Conservation (phyloP, 1,284 basidiomycete species). For the Pisolithus thermaeus region DNA sequence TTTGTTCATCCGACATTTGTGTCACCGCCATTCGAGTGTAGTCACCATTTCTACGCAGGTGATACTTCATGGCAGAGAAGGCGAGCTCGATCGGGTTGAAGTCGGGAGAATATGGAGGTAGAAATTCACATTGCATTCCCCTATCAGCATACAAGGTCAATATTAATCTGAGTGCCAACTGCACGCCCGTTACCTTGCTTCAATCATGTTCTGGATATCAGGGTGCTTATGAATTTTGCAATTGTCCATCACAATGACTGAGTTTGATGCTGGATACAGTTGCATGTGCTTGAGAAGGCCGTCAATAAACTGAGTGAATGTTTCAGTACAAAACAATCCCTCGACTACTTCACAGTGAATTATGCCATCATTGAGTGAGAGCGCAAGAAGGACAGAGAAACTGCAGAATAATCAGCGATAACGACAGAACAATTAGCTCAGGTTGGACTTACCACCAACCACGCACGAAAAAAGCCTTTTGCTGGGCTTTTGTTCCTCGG, state of each 20-base stretch:
- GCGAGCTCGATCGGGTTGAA: too few relatives aligned
- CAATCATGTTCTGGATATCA: background rate
- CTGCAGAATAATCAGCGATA: background rate
- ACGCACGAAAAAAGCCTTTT: conserved; percentile 15
- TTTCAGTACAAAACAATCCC: conserved; percentile 9
- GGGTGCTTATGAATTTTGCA: conserved; percentile 9
- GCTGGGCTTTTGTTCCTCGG: too few relatives aligned
- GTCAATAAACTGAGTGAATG: conserved; percentile 14
- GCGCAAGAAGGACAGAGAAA: conserved; percentile 19
- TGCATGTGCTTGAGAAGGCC: conserved; percentile 30
- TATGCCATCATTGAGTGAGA: conserved; percentile 21
- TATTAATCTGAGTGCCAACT: too few relatives aligned
- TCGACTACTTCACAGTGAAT: conserved; percentile 23
- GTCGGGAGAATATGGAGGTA: too few relatives aligned
- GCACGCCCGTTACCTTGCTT: too few relatives aligned
- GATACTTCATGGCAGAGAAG: too few relatives aligned
- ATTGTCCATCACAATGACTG: conserved; percentile 13
- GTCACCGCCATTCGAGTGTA: too few relatives aligned
- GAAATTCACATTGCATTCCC: too few relatives aligned
- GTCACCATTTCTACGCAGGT: too few relatives aligned
- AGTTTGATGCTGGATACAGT: background rate
- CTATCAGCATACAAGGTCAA: too few relatives aligned
- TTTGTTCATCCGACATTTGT: too few relatives aligned
- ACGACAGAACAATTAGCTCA: background rate
- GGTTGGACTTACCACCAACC: conserved; percentile 19